phyloP scores from a whole-genome alignment of 208 protist species.

The Crithidia expoeki region DNA sequence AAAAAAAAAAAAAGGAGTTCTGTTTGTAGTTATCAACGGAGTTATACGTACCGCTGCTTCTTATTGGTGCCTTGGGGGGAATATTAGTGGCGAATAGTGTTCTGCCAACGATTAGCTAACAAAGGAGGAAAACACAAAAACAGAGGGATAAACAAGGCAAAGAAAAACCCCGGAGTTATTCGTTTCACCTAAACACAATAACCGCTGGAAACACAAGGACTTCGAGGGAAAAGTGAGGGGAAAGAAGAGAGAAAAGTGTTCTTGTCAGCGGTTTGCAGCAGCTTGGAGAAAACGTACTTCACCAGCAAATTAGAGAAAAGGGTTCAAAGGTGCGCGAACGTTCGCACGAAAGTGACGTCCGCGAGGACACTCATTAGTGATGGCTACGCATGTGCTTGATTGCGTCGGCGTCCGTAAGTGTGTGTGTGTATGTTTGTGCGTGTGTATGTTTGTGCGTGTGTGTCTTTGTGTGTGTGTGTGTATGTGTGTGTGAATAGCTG shows the following conservation, averaged over 20 bases:
- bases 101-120: background rate
- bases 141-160: conserved; percentile 24
- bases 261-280: conserved; percentile 16
- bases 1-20: too few species aligned
- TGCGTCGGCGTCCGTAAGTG: background rate
- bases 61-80: background rate
- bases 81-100: background rate
- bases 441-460: background rate
- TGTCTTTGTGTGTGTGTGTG: background rate
- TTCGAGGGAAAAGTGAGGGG: background rate
- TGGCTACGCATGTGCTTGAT: background rate
- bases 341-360: background rate
- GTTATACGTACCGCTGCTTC: background rate
- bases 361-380: background rate
- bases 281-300: conserved; percentile 6
- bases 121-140: conserved; percentile 18
- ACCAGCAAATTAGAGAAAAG: background rate
- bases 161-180: conserved; percentile 9
- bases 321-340: background rate
- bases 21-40: background rate
- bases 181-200: background rate
- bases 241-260: conserved; percentile 6
- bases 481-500: background rate
- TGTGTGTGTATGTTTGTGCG: background rate
- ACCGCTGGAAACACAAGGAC: conserved; percentile 1